A percentile compares a stretch with the other conserved stretches of the same genome.
phyloP scores from a whole-genome alignment of 2,329 filamentous ascomycete species.

The Hypoxylon sp. region DNA sequence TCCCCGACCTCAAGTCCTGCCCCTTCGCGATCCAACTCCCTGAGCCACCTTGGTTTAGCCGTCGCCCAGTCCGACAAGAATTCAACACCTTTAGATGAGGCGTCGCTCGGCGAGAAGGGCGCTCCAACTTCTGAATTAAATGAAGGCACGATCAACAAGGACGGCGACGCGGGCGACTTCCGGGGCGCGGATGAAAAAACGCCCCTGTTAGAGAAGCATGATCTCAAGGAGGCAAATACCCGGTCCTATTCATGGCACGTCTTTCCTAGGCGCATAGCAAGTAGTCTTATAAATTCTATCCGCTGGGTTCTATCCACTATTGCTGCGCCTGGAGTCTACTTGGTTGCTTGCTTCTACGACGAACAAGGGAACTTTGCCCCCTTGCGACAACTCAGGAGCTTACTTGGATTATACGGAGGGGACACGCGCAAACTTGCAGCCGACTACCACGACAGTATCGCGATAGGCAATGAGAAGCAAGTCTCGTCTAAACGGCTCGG shows the following conservation, averaged over 20 bases:
- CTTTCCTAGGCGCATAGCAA: constrained; percentile 78
- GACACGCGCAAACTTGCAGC: constrained; percentile 65
- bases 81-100: constrained; percentile 53
- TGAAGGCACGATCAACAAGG: constrained; percentile 55
- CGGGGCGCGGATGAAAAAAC: constrained; percentile 74
- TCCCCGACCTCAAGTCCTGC: constrained; percentile 71
- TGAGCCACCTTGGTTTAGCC: constrained; percentile 66
- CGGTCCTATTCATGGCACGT: constrained; percentile 66
- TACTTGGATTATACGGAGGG: constrained; percentile 67
- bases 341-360: constrained; percentile 87
- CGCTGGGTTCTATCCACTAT: constrained; percentile 84
- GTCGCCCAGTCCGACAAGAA: constrained; percentile 59
- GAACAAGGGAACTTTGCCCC: constrained; percentile 84
- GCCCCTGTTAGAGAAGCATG: constrained; percentile 69
- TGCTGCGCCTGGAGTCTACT: constrained; percentile 83
- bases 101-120: constrained; percentile 49
- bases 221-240: constrained; percentile 53
- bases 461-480: constrained; percentile 54
- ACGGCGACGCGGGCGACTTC: constrained; percentile 53
- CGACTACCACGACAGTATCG: constrained; percentile 54
- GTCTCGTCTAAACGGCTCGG: constrained; percentile 40
- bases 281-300: constrained; percentile 80
- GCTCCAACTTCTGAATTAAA: constrained; percentile 55
- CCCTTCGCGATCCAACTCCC: constrained; percentile 73
- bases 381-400: constrained; percentile 77